Evolutionary conservation across 495 filamentous ascomycete species (phyloP).

Genomic region (Usnea hakonensis): DNA sequence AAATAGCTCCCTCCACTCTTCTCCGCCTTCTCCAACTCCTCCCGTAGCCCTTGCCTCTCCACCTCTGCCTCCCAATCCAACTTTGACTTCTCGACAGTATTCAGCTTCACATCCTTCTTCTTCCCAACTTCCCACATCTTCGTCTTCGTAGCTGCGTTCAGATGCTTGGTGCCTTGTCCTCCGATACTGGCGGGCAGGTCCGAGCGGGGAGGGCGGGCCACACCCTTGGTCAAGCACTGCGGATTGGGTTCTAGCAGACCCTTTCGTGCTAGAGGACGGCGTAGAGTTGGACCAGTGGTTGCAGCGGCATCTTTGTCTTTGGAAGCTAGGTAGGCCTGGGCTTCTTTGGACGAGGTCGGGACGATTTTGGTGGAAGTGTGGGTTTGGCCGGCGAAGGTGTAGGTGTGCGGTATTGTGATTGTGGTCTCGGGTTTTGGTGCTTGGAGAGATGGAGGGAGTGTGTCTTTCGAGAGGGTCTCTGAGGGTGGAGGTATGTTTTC

Average conservation of each 20-base stretch:
- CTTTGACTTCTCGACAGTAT: slow-evolving; percentile 89
- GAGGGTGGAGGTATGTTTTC: slow-evolving; percentile 12
- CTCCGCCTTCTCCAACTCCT: slow-evolving; percentile 78
- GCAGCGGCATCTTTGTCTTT: slow-evolving; percentile 37
- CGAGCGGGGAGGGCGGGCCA: slow-evolving; percentile 7
- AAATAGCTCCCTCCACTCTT: slow-evolving; percentile 78
- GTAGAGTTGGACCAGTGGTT: slow-evolving; percentile 34
- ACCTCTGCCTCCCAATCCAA: slow-evolving; percentile 95
- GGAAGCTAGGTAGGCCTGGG: slow-evolving; percentile 62
- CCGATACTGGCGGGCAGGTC: slow-evolving; percentile 32
- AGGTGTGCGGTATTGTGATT: slow-evolving; percentile 80
- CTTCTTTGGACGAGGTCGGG: slow-evolving; percentile 70
- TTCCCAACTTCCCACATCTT: slow-evolving; percentile 24
- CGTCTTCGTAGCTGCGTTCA: not conserved
- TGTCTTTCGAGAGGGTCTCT: slow-evolving; percentile 14
- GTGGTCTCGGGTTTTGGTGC: slow-evolving; percentile 36
- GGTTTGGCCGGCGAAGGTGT: slow-evolving; percentile 83
- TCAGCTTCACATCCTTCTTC: slow-evolving; percentile 62
- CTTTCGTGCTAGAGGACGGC: slow-evolving; percentile 62
- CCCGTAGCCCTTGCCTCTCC: slow-evolving; percentile 82
- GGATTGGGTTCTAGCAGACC: slow-evolving; percentile 76
- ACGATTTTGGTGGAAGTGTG: slow-evolving; percentile 79
- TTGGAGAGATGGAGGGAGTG: not conserved
- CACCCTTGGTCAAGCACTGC: slow-evolving; percentile 36
- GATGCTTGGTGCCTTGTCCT: slow-evolving; percentile 34